Base-by-base conservation (phyloP, 2,329 filamentous ascomycete species). In the Arthrobotrys musiformis region DNA sequence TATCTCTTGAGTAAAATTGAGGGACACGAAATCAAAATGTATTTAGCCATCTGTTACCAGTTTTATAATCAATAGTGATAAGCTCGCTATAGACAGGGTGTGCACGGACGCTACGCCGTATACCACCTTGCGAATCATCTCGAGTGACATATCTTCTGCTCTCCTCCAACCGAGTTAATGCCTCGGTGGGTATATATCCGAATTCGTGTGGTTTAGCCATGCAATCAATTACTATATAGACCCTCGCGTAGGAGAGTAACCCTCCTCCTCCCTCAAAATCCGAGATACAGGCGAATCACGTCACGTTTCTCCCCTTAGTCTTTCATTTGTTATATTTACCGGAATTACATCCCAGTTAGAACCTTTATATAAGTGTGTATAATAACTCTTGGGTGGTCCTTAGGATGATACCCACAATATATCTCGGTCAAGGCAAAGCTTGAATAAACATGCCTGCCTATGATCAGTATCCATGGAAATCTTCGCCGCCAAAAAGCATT, bases 21-120 rank as follows among this genome's bases (percentile, higher is more conserved):
- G 54, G 50, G 37, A 69, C 64, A 69, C 44, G 37, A 37, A 63
- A 54, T 70, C 35, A 64, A 70, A 48, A 37, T 58, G 30, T 19
- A 73, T 73, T 73, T 73, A 73, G 69, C 69, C 69, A 73, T 73
- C 64, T 66, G 52, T 61, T 67, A 66, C 61, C 69, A 67, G 50
- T 50, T 72, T 60, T 52, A 73, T 66, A 73, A 72, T 37, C 24
- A 61, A 52, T 63, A 30, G 42, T 37, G 73, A 61, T 70, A 77
- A 77, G 40, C 6, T 42, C 58, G n/a, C 37, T 58, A 28, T 58
- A 26, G 66, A 60, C 73, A 77, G 73, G 73, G 73, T 77, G 40
- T 46, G 73, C 73, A 77, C 73, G 66, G 73, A 77, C 73, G 19
- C 40, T 37, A 37, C 19, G n/a, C n/a, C n/a, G n/a, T n/a, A 44